phyloP scores from a whole-genome alignment of 2,329 filamentous ascomycete species.

The Ilyonectria destructans region DNA sequence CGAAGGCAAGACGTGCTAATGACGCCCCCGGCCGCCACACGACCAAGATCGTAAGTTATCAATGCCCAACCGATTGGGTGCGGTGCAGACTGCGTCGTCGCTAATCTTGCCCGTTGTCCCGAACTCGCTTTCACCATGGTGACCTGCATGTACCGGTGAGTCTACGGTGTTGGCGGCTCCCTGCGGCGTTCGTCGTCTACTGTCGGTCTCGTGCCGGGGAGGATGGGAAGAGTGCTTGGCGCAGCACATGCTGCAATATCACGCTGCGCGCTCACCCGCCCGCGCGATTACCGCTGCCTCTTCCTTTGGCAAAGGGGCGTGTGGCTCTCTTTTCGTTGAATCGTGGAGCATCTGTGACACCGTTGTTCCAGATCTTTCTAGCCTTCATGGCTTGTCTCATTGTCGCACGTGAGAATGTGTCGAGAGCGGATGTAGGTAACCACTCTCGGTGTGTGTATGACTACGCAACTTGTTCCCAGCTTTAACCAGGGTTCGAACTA shows the following conservation, averaged over 20 bases:
- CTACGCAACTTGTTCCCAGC: constrained; percentile 6
- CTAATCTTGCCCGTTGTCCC: constrained; percentile 47
- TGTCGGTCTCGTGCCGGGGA: constrained; percentile 13
- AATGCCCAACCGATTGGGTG: constrained; percentile 46
- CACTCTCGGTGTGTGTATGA: neutral
- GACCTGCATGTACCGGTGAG: constrained; percentile 44
- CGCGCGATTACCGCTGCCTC: neutral
- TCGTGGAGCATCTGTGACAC: constrained; percentile 8
- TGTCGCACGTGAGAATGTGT: constrained; percentile 10
- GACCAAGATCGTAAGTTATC: constrained; percentile 45
- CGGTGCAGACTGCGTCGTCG: constrained; percentile 42
- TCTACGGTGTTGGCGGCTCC: constrained; percentile 39
- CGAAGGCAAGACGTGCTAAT: constrained; percentile 39
- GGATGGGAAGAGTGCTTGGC: neutral
- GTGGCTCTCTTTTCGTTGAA: neutral
- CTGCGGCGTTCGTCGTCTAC: constrained; percentile 30
- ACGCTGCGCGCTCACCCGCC: neutral
- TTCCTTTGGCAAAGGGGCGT: constrained; percentile 7
- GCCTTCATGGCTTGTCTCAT: constrained; percentile 1
- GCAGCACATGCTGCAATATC: constrained; percentile 12
- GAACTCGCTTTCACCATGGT: constrained; percentile 37
- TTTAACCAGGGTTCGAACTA: constrained; percentile 21
- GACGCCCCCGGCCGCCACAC: constrained; percentile 37
- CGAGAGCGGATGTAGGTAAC: neutral
- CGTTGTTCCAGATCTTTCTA: constrained; percentile 16